Evolutionary conservation across 2,329 filamentous ascomycete species (phyloP).

Genomic region (Colletotrichum shisoi): DNA sequence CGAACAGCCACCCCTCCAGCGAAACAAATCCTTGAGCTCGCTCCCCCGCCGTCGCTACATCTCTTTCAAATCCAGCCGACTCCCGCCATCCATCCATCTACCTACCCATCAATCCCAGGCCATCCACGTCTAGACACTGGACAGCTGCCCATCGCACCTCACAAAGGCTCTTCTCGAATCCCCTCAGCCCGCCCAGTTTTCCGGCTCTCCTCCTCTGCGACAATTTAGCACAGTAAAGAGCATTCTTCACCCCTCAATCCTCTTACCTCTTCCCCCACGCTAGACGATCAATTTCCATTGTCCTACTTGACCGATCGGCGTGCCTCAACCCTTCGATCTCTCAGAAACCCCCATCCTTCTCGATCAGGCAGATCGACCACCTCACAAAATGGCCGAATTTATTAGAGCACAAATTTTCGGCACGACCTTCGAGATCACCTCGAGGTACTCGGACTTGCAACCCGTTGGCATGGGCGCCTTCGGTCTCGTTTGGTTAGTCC

Average conservation of each 20-base stretch:
- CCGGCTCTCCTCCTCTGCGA: not conserved
- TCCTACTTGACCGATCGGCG: constrained; percentile 4
- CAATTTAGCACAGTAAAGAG: not conserved
- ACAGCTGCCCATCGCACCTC: constrained; percentile 19
- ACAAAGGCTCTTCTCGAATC: constrained; percentile 12
- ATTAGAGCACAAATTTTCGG: constrained; percentile 99
- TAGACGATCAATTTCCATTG: constrained; percentile 10
- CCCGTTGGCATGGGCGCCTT: constrained; percentile 99
- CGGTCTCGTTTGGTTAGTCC: constrained; percentile 88
- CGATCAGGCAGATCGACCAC: constrained; percentile 33
- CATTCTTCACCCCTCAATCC: constrained; percentile 24
- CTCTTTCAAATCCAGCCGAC: constrained; percentile 34
- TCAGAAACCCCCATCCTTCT: constrained; percentile 10
- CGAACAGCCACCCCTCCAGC: constrained; percentile 31
- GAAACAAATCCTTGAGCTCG: constrained; percentile 38
- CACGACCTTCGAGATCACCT: constrained; percentile 99
- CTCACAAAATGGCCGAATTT: constrained; percentile 91
- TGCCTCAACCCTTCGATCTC: constrained; percentile 10
- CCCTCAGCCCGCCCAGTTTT: constrained; percentile 22
- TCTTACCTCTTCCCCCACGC: constrained; percentile 10
- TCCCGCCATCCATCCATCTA: constrained; percentile 14
- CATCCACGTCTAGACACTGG: constrained; percentile 8
- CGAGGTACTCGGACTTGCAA: constrained; percentile 95
- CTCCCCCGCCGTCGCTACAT: constrained; percentile 32
- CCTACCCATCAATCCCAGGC: not conserved